A percentile compares a stretch with the other conserved stretches of the same genome.
Evolutionary conservation across 177 flowering plant genomes (phyloP).

Genomic region (Vitis hybrid): DNA sequence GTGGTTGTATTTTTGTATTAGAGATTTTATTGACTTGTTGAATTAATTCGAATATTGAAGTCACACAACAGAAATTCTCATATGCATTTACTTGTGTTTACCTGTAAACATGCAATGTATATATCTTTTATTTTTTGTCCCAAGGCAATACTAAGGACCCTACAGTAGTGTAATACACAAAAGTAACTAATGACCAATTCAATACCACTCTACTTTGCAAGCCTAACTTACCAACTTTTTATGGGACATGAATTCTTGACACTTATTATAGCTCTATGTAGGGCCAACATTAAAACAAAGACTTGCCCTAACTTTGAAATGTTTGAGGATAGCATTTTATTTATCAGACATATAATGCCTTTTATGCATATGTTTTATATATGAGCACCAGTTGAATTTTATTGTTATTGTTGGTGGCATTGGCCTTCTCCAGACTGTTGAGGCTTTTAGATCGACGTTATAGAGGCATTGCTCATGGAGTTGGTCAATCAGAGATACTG

Average conservation of each 20-base stretch:
- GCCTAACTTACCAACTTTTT: not conserved
- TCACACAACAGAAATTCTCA: too few relatives aligned
- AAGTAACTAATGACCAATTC: not conserved
- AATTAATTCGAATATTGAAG: not conserved
- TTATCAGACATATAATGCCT: not conserved
- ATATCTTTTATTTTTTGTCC: too few relatives aligned
- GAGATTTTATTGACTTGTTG: not conserved
- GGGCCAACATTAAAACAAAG: not conserved
- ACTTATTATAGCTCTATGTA: not conserved
- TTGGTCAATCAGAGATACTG: conserved; percentile 92
- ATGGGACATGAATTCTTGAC: not conserved
- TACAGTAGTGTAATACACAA: too few relatives aligned
- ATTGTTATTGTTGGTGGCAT: not conserved
- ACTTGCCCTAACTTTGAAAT: not conserved
- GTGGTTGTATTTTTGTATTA: not conserved
- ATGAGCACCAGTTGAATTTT: not conserved
- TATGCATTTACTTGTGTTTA: too few relatives aligned
- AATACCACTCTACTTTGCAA: not conserved
- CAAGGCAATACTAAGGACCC: too few relatives aligned
- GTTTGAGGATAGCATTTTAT: not conserved
- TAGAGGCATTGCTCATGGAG: conserved; percentile 97
- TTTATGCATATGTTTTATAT: not conserved
- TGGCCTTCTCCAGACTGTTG: conserved; percentile 55
- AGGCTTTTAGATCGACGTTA: conserved; percentile 88
- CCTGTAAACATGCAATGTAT: too few relatives aligned